Percentiles rank a stretch among this genome's conserved stretches.
Evolutionary conservation across 257 asterid genomes (phyloP).

Genomic region (Fraxinus excelsior): DNA sequence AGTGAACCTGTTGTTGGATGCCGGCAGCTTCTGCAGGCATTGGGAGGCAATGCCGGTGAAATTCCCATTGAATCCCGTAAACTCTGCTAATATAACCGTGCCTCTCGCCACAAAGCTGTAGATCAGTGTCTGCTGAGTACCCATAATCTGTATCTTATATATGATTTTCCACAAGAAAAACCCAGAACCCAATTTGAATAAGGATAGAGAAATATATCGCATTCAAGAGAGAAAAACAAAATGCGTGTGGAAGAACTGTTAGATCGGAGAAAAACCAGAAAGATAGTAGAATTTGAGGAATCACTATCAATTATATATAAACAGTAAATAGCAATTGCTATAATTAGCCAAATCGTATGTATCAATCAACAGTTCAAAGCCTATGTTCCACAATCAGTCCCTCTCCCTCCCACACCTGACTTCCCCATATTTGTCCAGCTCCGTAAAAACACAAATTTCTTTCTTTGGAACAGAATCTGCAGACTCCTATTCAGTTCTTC

Average conservation of each 20-base stretch:
- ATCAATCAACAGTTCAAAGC: background rate
- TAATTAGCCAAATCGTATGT: background rate
- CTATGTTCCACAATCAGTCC: background rate
- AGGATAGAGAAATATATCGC: background rate
- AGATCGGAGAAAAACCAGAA: background rate
- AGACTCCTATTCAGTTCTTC: background rate
- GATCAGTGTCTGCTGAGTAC: constrained; percentile 45
- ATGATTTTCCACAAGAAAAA: background rate
- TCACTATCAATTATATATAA: background rate
- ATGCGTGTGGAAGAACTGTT: background rate
- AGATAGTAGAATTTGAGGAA: background rate
- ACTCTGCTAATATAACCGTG: constrained; percentile 45
- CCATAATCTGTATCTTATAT: constrained; percentile 28
- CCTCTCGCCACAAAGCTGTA: constrained; percentile 56
- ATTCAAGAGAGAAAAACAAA: background rate
- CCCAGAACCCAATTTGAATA: background rate
- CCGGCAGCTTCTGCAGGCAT: constrained; percentile 55
- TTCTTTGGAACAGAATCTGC: no score
- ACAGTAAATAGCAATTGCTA: background rate
- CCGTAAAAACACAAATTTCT: no score
- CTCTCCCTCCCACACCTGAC: background rate
- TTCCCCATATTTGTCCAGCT: no score
- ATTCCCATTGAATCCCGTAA: constrained; percentile 55
- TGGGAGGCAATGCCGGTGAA: constrained; percentile 49
- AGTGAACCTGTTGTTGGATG: constrained; percentile 49